phyloP scores from a whole-genome alignment of 345 rosid species.

The Eucalyptus cloeziana region DNA sequence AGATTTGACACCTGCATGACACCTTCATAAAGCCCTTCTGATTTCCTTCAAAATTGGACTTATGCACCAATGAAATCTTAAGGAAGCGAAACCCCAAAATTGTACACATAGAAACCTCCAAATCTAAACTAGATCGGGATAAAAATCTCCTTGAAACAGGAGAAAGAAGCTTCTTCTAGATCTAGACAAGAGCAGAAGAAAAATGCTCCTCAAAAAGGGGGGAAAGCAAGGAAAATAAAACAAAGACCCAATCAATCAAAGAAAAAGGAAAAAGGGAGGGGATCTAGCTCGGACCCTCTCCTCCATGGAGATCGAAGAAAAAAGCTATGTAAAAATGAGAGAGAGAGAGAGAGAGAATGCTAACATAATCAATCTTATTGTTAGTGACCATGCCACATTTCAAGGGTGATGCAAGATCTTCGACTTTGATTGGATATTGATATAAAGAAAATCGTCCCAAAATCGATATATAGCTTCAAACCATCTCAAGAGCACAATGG shows the following conservation, averaged over 20 bases:
- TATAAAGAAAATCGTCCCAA: background rate
- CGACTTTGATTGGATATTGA: background rate
- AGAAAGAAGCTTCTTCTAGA: background rate
- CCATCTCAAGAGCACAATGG: background rate
- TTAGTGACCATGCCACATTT: background rate
- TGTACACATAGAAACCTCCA: background rate
- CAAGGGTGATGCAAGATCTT: background rate
- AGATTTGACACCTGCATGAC: background rate
- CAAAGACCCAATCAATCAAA: background rate
- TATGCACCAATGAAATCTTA: background rate
- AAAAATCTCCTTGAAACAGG: background rate
- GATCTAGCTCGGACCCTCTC: background rate
- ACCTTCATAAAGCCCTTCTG: background rate
- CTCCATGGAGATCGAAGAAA: background rate
- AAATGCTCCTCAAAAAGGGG: background rate
- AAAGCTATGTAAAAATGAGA: background rate
- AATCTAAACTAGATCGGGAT: too few relatives aligned
- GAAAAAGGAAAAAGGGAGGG: background rate
- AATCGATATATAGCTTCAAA: background rate
- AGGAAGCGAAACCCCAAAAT: background rate
- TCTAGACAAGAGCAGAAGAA: background rate
- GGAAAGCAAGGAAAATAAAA: too few relatives aligned
- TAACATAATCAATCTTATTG: background rate
- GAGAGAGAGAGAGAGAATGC: too few relatives aligned
- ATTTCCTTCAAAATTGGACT: background rate